Percentiles rank a stretch among this genome's conserved stretches.
These are phyloP conservation scores for Lasiodiplodia hormozganensis DNA, from an alignment of 2,329 filamentous ascomycete species.

Conservation along the genomic window DNA sequence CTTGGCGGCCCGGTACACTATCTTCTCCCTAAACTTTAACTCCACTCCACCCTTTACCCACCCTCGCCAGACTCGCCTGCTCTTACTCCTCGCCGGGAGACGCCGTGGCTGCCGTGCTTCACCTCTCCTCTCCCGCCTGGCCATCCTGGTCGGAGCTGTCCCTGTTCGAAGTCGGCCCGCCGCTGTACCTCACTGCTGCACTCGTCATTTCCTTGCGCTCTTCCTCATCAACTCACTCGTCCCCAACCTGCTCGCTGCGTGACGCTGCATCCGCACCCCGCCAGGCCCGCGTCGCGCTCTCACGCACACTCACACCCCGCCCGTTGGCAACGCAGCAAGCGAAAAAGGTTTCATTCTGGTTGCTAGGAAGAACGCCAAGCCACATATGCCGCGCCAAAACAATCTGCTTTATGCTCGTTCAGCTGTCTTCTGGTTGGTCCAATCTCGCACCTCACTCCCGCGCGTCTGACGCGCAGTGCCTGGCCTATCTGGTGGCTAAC, in stretches of 20 bases:
- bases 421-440: conserved; percentile 7
- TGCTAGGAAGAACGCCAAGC: conserved; percentile 19
- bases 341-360: conserved; percentile 11
- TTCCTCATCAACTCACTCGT: background rate
- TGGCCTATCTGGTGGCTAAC: conserved; percentile 18
- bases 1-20: conserved; percentile 20
- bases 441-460: conserved; percentile 11
- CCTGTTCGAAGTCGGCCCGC: conserved; percentile 16
- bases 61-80: conserved; percentile 1
- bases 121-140: background rate
- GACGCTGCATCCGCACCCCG: background rate
- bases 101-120: background rate
- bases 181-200: conserved; percentile 8
- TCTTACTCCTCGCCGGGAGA: background rate
- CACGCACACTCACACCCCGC: background rate
- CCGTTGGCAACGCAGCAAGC: background rate
- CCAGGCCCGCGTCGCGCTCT: background rate
- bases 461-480: conserved; percentile 14
- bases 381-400: conserved; percentile 22
- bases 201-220: background rate
- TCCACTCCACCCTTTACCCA: conserved; percentile 15
- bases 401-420: conserved; percentile 11
- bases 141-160: background rate
- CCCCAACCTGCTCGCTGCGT: background rate
- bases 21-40: conserved; percentile 28